These are phyloP conservation scores for Stachybotrys chartarum DNA, from an alignment of 2,329 filamentous ascomycete species.

Conservation along the genomic window DNA sequence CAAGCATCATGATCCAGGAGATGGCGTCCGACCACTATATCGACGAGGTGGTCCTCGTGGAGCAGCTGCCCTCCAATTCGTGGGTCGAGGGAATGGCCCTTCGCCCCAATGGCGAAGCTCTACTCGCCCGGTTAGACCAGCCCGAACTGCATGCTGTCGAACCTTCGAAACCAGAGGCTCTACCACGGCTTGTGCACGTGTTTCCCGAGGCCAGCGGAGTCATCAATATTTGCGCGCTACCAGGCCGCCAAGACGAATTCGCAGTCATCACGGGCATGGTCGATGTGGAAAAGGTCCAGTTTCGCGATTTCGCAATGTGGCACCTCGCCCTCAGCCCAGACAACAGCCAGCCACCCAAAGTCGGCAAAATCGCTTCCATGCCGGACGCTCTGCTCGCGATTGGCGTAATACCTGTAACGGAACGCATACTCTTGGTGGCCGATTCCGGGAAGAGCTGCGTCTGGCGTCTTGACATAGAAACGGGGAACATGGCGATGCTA, in stretches of 20 bases:
- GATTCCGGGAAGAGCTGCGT: constrained; percentile 3
- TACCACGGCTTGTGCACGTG: constrained; percentile 1
- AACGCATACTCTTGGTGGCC: not conserved
- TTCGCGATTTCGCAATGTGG: constrained; percentile 3
- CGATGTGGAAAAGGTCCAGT: constrained; percentile 4
- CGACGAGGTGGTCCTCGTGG: constrained; percentile 3
- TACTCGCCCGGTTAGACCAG: constrained; percentile 1
- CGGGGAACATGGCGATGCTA: not conserved
- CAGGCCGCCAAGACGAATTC: constrained; percentile 4
- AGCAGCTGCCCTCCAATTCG: constrained; percentile 1
- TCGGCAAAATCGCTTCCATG: constrained; percentile 3
- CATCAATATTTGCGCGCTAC: constrained; percentile 4
- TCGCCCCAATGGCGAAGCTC: not conserved
- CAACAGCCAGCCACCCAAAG: not conserved
- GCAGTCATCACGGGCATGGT: constrained; percentile 3
- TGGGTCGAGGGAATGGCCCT: constrained; percentile 1
- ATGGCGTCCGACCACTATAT: not conserved
- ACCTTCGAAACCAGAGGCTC: not conserved
- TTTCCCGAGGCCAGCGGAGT: constrained; percentile 4
- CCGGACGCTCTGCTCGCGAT: constrained; percentile 1
- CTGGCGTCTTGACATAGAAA: constrained; percentile 2
- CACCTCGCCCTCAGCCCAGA: constrained; percentile 1
- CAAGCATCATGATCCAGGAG: not conserved
- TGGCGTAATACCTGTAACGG: constrained; percentile 3
- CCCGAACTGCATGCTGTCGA: constrained; percentile 4